Conservation (phyloP, 192 early-diverging fungal species). For the Anaeromyces robustus region DNA sequence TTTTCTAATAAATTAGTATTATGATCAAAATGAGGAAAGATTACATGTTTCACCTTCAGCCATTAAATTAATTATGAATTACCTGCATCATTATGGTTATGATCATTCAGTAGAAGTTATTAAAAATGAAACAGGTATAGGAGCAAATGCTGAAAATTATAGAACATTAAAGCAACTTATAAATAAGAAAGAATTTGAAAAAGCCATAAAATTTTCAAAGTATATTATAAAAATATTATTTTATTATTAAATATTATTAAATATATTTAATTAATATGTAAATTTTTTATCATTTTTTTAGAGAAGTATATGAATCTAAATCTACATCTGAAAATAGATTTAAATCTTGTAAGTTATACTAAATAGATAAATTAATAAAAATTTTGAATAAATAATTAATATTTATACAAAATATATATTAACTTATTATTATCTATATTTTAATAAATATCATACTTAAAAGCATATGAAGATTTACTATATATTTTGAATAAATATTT, state of each 20-base stretch:
- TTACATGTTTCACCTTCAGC: not conserved
- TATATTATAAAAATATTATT: too few species aligned
- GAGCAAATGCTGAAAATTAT: not conserved
- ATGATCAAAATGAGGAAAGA: not conserved
- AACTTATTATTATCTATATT: too few species aligned
- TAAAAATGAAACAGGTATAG: not conserved
- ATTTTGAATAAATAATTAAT: too few species aligned
- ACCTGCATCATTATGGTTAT: not conserved
- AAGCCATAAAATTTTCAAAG: not conserved
- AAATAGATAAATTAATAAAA: too few species aligned
- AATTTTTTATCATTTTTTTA: too few species aligned
- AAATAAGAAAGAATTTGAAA: not conserved
- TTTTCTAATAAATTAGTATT: too few species aligned
- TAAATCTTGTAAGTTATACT: not conserved
- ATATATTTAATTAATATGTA: too few species aligned
- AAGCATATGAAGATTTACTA: not conserved
- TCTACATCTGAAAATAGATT: not conserved
- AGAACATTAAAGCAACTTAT: not conserved
- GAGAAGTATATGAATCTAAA: not conserved
- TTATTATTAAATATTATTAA: too few species aligned
- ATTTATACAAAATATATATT: too few species aligned
- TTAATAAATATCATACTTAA: too few species aligned
- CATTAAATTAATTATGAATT: not conserved
- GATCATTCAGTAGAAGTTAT: not conserved
- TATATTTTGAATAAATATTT: not conserved